Evolutionary conservation across 1,139 yeast genomes (phyloP), one percentile per base, ranked within the genome.

Genomic region (Geotrichum citri-aurantii): DNA sequence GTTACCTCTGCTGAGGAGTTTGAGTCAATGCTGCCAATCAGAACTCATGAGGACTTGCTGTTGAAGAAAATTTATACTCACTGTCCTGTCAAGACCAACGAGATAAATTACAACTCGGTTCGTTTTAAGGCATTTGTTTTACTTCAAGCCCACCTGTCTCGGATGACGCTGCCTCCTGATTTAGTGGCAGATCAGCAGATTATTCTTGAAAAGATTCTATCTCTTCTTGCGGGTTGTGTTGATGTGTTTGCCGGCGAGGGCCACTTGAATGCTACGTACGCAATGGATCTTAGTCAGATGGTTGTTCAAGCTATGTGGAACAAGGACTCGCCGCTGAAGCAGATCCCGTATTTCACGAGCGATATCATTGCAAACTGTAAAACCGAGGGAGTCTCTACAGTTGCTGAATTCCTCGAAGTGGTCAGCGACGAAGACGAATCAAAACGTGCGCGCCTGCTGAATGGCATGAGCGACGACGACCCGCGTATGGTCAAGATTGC

Each of bases 251-350:
- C 96, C 0, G 83, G 92, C 63, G 92, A 89, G 61, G 97, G 98
- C 0, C 77, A 79, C 63, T 73, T 92, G 67, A 88, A 84, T 69
- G 91, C 96, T 0, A 78, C 90, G 64, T 80, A 81, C 57, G 95
- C 91, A 0, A 89, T 93, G 88, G 98, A 93, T 69, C 70, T 92
- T 59, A 81, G 88, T 1, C 99, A 93, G 68, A 88, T 91, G 96
- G 74, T 90, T 11, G 83, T 87, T 0, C 99, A 93, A 71, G 95
- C 87, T 0, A 75, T 88, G 29, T 91, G 97, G 96, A 88, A 84
- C 65, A 78, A 83, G 27, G 97, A 89, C 59, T 81, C 82, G 55
- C 88, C 95, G 0, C 77, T 95, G 68, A 83, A 81, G 65, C 99
- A 95, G 71, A 77, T 93, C 48, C 99, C 99, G 0, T 79, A 77